Conservation (phyloP, 2,329 filamentous ascomycete genomes). For the Aureobasidium pullulans region DNA sequence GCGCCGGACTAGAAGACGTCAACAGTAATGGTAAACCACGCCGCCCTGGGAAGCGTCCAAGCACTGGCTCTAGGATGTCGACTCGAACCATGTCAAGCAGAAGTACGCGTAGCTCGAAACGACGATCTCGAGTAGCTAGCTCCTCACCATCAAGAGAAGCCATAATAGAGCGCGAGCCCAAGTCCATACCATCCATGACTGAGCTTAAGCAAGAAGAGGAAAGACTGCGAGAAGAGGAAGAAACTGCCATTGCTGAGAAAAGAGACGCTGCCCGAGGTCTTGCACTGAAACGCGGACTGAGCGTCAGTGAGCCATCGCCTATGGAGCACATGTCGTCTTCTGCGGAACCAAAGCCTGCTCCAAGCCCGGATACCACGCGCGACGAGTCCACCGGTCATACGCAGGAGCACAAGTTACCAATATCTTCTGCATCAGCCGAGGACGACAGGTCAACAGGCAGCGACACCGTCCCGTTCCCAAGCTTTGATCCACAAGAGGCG, state of each 20-base stretch:
- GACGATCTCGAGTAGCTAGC: constrained; percentile 6
- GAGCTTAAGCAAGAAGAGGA: constrained; percentile 55
- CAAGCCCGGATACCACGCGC: background rate
- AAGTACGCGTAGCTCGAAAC: constrained; percentile 29
- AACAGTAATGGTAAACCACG: constrained; percentile 57
- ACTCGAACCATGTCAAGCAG: constrained; percentile 40
- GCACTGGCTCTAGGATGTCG: constrained; percentile 41
- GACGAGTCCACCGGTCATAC: background rate
- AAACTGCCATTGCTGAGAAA: constrained; percentile 46
- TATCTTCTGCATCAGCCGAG: background rate
- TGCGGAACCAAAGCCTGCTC: background rate
- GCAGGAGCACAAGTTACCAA: background rate
- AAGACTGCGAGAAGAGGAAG: constrained; percentile 46
- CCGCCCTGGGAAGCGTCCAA: constrained; percentile 32
- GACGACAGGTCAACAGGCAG: background rate
- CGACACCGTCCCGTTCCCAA: constrained; percentile 11
- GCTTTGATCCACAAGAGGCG: background rate
- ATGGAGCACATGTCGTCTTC: background rate
- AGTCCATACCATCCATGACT: constrained; percentile 39
- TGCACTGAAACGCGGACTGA: constrained; percentile 47
- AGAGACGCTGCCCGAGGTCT: constrained; percentile 49
- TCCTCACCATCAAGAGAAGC: constrained; percentile 6
- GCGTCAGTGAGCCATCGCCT: background rate
- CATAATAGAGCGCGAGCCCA: constrained; percentile 15
- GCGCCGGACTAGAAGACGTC: constrained; percentile 54